Evolutionary conservation across 164 flowering plant species (phyloP), one percentile per base, ranked within the genome.

Genomic region (Nymphaea colorata): DNA sequence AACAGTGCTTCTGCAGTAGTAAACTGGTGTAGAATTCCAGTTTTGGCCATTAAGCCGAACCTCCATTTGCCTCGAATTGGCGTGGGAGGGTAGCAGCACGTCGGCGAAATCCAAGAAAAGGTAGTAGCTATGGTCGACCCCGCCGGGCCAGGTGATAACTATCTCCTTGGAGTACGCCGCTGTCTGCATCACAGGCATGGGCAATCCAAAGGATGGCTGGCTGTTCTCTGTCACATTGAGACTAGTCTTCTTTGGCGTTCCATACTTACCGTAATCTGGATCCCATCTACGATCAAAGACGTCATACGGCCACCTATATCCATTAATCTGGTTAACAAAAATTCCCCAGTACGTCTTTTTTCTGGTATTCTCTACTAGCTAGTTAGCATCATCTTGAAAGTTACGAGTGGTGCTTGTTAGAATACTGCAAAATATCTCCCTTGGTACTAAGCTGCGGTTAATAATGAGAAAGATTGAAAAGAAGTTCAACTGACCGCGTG

Each of bases 41-140:
- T 47, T 4, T 4, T 2, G 7, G 4, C 3, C 55, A 47, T 47
- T 47, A 14, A 47, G 12, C 55, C 12, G 55, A 2, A 47, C 55
- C 11, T 6, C 12, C 55, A 47, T 47, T 4, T 2, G 3, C 55
- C 55, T 7, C 12, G 55, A 74, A 41, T 75, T 77, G 3, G 43
- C 63, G 43, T 25, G 36, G 36, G 44, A 41, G 5, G 74, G 74
- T 1, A 5, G 7, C 55, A 47, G 64, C 3, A 82, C 6, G 53
- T 84, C 86, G 11, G 84, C 79, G 63, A 84, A 73, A 73, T 84
- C 71, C 69, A 76, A 10, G 76, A 71, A 80, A 3, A 74, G 42
- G 41, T 70, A 4, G 78, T 64, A 69, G 70, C 44, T 74, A 43
- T 4, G 14, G 10, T 16, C 17, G 18, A 3, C 70, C 4, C 61